phyloP scores from a whole-genome alignment of 495 filamentous ascomycete species.

The Saxophila tyrrhenica region DNA sequence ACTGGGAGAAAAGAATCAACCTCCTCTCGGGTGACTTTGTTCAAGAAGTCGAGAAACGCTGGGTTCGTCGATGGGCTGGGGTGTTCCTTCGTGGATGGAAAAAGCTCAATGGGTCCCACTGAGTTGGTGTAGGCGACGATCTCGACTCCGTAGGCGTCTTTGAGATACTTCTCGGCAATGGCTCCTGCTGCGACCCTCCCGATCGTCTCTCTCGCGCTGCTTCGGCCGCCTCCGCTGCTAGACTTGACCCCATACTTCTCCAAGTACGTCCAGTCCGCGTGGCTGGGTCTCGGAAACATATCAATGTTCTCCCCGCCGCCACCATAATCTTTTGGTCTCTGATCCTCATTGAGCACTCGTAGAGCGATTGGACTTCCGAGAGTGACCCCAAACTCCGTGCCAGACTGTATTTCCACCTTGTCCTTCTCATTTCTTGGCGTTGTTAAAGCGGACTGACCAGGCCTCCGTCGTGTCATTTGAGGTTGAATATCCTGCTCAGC shows the following conservation, averaged over 20 bases:
- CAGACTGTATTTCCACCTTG: slow-evolving; percentile 81
- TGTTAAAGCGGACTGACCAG: slow-evolving; percentile 80
- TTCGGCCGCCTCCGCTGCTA: slow-evolving; percentile 81
- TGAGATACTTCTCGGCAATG: slow-evolving; percentile 88
- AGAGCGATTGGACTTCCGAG: slow-evolving; percentile 87
- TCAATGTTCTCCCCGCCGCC: slow-evolving; percentile 69
- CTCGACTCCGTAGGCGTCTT: slow-evolving; percentile 68
- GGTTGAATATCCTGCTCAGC: slow-evolving; percentile 87
- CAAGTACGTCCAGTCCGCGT: slow-evolving; percentile 94
- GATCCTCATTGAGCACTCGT: slow-evolving; percentile 83
- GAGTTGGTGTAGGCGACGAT: slow-evolving; percentile 86
- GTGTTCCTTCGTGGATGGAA: slow-evolving; percentile 57
- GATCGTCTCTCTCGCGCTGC: slow-evolving; percentile 89
- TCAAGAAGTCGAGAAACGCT: slow-evolving; percentile 63
- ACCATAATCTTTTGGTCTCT: slow-evolving; percentile 88
- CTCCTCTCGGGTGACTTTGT: slow-evolving; percentile 60
- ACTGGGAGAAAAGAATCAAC: slow-evolving; percentile 80
- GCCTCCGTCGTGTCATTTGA: slow-evolving; percentile 82
- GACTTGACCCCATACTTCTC: slow-evolving; percentile 97
- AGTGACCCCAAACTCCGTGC: slow-evolving; percentile 85
- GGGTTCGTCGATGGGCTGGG: slow-evolving; percentile 71
- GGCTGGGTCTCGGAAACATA: slow-evolving; percentile 76
- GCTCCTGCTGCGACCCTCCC: slow-evolving; percentile 89
- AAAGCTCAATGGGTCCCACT: slow-evolving; percentile 72
- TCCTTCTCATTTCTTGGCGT: slow-evolving; percentile 94